phyloP scores from a whole-genome alignment of 495 filamentous ascomycete genomes.

The Rhizodiscina lignyota region DNA sequence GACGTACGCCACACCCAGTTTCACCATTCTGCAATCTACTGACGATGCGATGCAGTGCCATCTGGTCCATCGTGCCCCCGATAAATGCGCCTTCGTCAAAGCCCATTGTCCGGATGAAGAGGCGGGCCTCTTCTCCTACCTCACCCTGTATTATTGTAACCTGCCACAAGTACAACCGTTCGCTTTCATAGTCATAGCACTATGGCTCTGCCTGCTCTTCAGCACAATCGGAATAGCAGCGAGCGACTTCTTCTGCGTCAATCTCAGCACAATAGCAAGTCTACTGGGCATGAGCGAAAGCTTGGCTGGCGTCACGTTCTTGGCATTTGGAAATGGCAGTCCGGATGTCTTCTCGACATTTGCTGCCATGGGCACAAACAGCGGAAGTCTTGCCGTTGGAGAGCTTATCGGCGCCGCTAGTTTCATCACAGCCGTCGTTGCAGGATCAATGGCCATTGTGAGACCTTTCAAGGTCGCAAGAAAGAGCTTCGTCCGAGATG shows the following conservation, averaged over 20 bases:
- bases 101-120: conserved; percentile 77
- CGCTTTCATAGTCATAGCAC: conserved; percentile 56
- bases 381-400: conserved; percentile 86
- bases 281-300: conserved; percentile 89
- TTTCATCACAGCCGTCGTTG: conserved; percentile 94
- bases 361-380: conserved; percentile 92
- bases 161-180: conserved; percentile 51
- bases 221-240: conserved; percentile 97
- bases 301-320: conserved; percentile 88
- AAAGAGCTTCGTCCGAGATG: conserved; percentile 80
- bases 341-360: conserved; percentile 98
- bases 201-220: conserved; percentile 86
- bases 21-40: no score
- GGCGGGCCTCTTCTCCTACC: conserved; percentile 76
- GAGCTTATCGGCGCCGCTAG: conserved; percentile 90
- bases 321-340: conserved; percentile 97
- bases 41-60: conserved; percentile 51
- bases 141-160: conserved; percentile 81
- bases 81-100: conserved; percentile 78
- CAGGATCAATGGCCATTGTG: conserved; percentile 94
- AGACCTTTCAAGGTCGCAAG: conserved; percentile 81
- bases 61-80: conserved; percentile 51
- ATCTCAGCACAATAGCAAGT: conserved; percentile 78
- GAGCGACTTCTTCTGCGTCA: conserved; percentile 94
- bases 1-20: no score